These are phyloP conservation scores for Fusarium mundagurra DNA, from an alignment of 2,329 filamentous ascomycete genomes.

Conservation along the genomic window DNA sequence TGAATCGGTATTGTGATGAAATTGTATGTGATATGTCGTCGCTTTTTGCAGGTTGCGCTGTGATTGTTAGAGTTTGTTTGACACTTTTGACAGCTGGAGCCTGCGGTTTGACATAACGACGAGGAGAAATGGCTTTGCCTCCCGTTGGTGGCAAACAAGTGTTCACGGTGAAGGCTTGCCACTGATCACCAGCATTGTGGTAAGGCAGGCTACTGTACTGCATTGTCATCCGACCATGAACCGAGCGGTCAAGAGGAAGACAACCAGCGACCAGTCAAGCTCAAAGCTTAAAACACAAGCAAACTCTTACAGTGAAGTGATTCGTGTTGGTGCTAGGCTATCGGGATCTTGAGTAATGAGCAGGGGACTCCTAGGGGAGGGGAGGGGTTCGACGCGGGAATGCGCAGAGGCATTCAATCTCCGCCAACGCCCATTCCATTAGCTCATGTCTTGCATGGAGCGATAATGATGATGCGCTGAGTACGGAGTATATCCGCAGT, in stretches of 20 bases:
- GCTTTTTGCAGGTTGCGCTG: neutral
- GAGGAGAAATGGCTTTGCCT: neutral
- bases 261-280: neutral
- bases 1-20: neutral
- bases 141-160: neutral
- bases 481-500: neutral
- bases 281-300: neutral
- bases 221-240: neutral
- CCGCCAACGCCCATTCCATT: conserved; percentile 23
- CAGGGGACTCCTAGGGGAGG: neutral
- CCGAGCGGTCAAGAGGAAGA: neutral
- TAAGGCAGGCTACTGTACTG: neutral
- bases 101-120: neutral
- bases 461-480: neutral
- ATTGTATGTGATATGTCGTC: neutral
- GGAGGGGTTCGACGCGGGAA: conserved; percentile 2
- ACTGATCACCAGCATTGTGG: neutral
- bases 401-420: conserved; percentile 18
- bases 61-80: conserved; percentile 12
- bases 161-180: neutral
- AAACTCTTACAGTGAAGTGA: neutral
- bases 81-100: conserved; percentile 4
- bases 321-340: conserved; percentile 3
- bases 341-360: conserved; percentile 6
- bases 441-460: conserved; percentile 1